Evolutionary conservation across 148 eudicot species (phyloP).

Genomic region (Chenopodium berlandieri): DNA sequence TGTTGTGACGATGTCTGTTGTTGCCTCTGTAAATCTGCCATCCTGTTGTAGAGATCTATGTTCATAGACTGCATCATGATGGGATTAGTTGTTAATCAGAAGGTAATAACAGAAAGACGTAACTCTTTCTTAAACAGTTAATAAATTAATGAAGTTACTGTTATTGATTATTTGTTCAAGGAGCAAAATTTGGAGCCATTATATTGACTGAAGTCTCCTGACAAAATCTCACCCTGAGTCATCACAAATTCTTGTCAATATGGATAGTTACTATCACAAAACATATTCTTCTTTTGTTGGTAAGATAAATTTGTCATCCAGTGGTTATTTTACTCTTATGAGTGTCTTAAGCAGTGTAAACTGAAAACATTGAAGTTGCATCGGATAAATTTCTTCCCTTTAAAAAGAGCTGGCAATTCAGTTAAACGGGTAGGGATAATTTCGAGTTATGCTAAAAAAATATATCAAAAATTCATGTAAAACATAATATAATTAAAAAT

Average conservation of each 20-base stretch:
- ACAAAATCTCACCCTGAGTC: background rate
- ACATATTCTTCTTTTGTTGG: background rate
- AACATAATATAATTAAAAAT: too few relatives aligned
- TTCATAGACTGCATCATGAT: slow-evolving; percentile 60
- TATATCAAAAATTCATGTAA: too few relatives aligned
- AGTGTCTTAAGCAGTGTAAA: background rate
- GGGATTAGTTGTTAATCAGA: background rate
- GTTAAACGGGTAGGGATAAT: too few relatives aligned
- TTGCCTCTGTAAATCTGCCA: slow-evolving; percentile 62
- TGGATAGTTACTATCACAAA: background rate
- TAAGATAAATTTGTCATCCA: too few relatives aligned
- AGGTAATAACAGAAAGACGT: background rate
- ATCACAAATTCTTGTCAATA: background rate
- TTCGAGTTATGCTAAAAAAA: too few relatives aligned
- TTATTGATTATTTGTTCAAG: background rate
- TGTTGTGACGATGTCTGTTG: slow-evolving; percentile 42
- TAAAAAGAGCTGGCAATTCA: background rate
- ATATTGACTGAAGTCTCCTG: background rate
- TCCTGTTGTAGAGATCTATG: slow-evolving; percentile 68
- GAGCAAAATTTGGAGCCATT: background rate
- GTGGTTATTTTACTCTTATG: background rate
- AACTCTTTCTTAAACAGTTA: background rate
- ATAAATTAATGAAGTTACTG: background rate
- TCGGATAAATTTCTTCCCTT: background rate
- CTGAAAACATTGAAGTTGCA: background rate